Conservation (phyloP, 169 alveolate genomes). For the Plasmodium reichenowi region DNA sequence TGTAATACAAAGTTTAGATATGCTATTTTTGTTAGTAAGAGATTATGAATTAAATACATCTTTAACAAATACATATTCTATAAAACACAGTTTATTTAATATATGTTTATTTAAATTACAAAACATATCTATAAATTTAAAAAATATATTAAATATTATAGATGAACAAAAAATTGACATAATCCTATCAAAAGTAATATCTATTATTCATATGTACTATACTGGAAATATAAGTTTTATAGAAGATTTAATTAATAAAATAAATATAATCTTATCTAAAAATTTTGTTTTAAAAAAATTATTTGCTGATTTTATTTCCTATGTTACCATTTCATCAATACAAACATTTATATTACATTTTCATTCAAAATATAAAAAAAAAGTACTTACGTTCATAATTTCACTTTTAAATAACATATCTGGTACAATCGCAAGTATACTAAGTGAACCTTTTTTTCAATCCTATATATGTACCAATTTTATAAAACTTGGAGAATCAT, state of each 20-base stretch:
- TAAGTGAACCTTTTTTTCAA: constrained; percentile 64
- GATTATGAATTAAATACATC: constrained; percentile 25
- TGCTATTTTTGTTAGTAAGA: constrained; percentile 41
- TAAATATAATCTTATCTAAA: constrained; percentile 41
- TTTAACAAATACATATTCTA: constrained; percentile 36
- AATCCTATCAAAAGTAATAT: constrained; percentile 17
- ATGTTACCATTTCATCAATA: constrained; percentile 68
- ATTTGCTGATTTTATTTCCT: constrained; percentile 63
- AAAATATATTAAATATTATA: constrained; percentile 57
- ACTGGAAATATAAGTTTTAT: constrained; percentile 49
- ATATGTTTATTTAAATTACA: constrained; percentile 56
- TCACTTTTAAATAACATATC: constrained; percentile 30
- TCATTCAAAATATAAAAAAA: constrained; percentile 62
- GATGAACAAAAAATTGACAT: constrained; percentile 38
- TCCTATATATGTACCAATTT: constrained; percentile 55
- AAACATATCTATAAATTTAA: constrained; percentile 27
- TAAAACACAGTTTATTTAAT: constrained; percentile 47
- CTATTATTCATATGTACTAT: constrained; percentile 53
- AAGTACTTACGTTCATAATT: constrained; percentile 24
- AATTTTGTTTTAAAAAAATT: constrained; percentile 48
- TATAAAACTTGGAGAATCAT: constrained; percentile 52
- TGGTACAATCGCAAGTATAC: constrained; percentile 36
- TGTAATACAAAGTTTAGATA: constrained; percentile 58
- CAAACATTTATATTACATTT: constrained; percentile 53
- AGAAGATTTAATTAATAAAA: constrained; percentile 46